Evolutionary conservation across 176 grass and related monocot species (phyloP).

Genomic region (Cenchrus americanus): DNA sequence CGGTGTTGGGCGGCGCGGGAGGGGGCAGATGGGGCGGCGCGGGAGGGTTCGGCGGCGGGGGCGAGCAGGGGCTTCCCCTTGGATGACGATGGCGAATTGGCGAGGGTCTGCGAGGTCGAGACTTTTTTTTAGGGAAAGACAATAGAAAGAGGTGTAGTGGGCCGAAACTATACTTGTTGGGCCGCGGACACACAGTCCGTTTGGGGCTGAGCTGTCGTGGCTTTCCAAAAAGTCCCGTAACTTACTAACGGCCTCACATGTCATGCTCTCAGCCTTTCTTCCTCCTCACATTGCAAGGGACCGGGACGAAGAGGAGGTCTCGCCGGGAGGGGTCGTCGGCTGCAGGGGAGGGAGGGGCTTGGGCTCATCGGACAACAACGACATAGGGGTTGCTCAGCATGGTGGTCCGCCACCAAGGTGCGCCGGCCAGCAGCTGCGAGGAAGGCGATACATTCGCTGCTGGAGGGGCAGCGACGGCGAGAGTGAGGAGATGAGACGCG

Average conservation of each 20-base stretch:
- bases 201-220: no score
- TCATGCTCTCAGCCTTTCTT: no score
- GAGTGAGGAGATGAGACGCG: slow-evolving; percentile 51
- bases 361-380: no score
- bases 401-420: no score
- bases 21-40: not conserved
- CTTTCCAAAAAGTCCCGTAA: no score
- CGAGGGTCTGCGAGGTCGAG: not conserved
- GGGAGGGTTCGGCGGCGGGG: slow-evolving; percentile 24
- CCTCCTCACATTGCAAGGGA: no score
- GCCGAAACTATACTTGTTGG: not conserved
- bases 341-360: no score
- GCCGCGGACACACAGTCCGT: not conserved
- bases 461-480: slow-evolving; percentile 51
- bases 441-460: slow-evolving; percentile 50
- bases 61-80: not conserved
- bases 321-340: no score
- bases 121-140: not conserved
- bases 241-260: no score
- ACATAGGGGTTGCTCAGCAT: no score
- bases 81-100: slow-evolving; percentile 35
- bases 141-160: not conserved
- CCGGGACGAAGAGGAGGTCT: no score
- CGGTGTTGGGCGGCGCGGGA: not conserved
- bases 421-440: no score